Conservation (phyloP, 257 asterid genomes). For the Scutellaria barbata region DNA sequence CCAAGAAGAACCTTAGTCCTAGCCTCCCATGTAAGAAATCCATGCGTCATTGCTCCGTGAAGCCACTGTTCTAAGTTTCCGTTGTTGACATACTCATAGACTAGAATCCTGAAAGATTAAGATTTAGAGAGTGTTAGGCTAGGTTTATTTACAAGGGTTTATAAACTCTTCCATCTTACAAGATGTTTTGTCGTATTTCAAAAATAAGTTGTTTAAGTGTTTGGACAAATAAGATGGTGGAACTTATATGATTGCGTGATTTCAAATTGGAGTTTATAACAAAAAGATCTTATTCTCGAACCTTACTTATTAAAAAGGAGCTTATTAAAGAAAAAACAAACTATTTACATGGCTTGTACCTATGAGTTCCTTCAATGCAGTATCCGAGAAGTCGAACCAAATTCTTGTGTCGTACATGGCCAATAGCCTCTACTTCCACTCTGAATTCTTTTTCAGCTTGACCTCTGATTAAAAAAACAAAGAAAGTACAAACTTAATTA, state of each 20-base stretch:
- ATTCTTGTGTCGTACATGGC: constrained; percentile 93
- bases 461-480: constrained; percentile 54
- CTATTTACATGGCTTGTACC: constrained; percentile 46
- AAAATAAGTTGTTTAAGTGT: background rate
- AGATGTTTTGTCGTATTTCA: background rate
- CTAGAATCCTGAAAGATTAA: constrained; percentile 49
- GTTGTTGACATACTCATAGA: constrained; percentile 87
- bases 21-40: constrained; percentile 94
- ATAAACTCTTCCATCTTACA: too few relatives aligned
- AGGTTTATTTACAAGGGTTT: too few relatives aligned
- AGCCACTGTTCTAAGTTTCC: constrained; percentile 98
- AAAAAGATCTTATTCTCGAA: too few relatives aligned
- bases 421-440: constrained; percentile 97
- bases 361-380: constrained; percentile 97
- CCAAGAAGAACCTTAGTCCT: constrained; percentile 89
- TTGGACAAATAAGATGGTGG: too few relatives aligned
- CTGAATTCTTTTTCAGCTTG: constrained; percentile 96
- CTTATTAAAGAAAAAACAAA: too few relatives aligned
- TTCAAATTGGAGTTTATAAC: too few relatives aligned
- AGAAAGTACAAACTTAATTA: constrained; percentile 19
- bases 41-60: constrained; percentile 98
- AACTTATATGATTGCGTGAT: too few relatives aligned
- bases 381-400: constrained; percentile 96
- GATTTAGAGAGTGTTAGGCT: constrained; percentile 7
- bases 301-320: too few relatives aligned